Percentiles rank a stretch among this genome's conserved stretches.
Evolutionary conservation across 108 stramenopile species (phyloP).

Genomic region (Mediolabrus comicus): DNA sequence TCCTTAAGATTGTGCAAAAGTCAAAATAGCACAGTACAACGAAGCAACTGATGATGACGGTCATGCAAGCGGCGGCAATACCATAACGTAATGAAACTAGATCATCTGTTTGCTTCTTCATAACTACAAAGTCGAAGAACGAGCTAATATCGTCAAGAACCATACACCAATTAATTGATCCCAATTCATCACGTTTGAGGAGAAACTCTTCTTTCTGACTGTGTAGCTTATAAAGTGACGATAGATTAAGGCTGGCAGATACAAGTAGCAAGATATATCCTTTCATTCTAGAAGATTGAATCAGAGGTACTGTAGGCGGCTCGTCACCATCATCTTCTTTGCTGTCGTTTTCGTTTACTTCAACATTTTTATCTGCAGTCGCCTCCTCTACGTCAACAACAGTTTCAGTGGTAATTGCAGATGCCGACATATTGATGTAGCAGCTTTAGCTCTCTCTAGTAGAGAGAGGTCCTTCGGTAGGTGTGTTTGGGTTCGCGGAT

Average conservation of each 20-base stretch:
- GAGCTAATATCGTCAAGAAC: slow-evolving; percentile 18
- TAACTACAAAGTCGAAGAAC: not conserved
- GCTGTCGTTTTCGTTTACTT: not conserved
- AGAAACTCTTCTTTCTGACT: slow-evolving; percentile 19
- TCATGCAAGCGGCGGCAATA: slow-evolving; percentile 39
- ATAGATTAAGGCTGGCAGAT: slow-evolving; percentile 54
- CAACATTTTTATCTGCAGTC: not conserved
- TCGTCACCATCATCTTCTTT: not conserved
- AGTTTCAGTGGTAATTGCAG: not conserved
- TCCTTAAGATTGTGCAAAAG: slow-evolving; percentile 34
- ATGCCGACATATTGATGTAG: not conserved
- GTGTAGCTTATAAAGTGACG: slow-evolving; percentile 14
- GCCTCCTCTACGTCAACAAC: not conserved
- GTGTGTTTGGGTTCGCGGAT: too few relatives aligned
- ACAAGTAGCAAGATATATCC: slow-evolving; percentile 68
- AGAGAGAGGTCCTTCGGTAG: too few relatives aligned
- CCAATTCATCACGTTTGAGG: not conserved
- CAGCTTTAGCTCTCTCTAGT: too few relatives aligned
- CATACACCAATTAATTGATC: slow-evolving; percentile 20
- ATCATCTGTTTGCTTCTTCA: not conserved
- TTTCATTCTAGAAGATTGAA: slow-evolving; percentile 61
- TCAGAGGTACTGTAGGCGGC: slow-evolving; percentile 20
- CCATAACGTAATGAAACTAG: slow-evolving; percentile 48
- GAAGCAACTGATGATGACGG: slow-evolving; percentile 38
- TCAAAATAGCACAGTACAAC: slow-evolving; percentile 52